phyloP scores from a whole-genome alignment of 1,284 basidiomycete genomes.

The Boletellus sp. region DNA sequence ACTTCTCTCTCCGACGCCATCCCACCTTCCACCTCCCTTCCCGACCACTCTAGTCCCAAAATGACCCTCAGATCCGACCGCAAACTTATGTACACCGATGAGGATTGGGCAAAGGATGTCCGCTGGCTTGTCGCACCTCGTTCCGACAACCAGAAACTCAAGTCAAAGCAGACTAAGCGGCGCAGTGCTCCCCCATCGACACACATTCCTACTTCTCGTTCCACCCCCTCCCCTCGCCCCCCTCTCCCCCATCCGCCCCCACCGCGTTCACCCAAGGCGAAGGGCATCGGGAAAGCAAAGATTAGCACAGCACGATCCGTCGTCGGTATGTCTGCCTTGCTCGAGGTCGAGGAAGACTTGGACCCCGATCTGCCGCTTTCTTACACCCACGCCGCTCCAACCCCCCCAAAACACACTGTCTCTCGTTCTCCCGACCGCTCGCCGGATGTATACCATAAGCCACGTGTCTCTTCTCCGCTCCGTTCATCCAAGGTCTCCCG shows the following conservation, averaged over 20 bases:
- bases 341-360: conserved; percentile 54
- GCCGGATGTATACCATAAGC: conserved; percentile 14
- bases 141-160: conserved; percentile 20
- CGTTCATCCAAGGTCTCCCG: conserved; percentile 23
- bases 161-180: conserved; percentile 21
- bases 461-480: conserved; percentile 28
- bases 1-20: conserved; percentile 23
- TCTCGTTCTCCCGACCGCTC: conserved; percentile 10
- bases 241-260: conserved; percentile 10
- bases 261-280: conserved; percentile 22
- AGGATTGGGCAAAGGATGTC: conserved; percentile 62
- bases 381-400: neutral
- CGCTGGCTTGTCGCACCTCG: conserved; percentile 53
- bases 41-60: conserved; percentile 12
- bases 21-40: conserved; percentile 19
- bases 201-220: conserved; percentile 17
- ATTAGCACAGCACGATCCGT: conserved; percentile 42
- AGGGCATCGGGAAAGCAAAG: conserved; percentile 28
- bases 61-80: conserved; percentile 17
- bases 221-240: conserved; percentile 17
- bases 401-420: conserved; percentile 15
- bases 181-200: conserved; percentile 16
- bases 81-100: conserved; percentile 42
- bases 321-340: conserved; percentile 51
- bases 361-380: conserved; percentile 21